Evolutionary conservation across 2,329 filamentous ascomycete species (phyloP).

Genomic region (Aspergillus aculeatus): DNA sequence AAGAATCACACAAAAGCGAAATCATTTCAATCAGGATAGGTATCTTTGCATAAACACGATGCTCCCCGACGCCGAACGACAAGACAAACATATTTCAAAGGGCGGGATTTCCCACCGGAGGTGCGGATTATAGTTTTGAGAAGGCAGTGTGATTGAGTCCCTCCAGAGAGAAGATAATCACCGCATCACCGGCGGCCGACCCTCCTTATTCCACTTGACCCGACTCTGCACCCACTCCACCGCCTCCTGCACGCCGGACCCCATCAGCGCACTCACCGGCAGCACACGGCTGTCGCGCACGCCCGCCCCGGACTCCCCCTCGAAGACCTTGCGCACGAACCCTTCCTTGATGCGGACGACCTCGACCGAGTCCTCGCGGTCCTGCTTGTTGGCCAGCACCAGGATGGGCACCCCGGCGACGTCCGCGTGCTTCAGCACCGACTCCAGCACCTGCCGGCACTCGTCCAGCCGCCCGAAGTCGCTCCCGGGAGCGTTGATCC

Average conservation of each 20-base stretch:
- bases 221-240: constrained; percentile 94
- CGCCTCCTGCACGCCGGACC: constrained; percentile 82
- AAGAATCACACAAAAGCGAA: neutral
- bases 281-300: constrained; percentile 89
- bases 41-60: neutral
- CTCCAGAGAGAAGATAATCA: constrained; percentile 44
- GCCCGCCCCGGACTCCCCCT: constrained; percentile 82
- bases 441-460: constrained; percentile 84
- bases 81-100: neutral
- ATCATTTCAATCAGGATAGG: neutral
- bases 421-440: constrained; percentile 81
- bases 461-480: constrained; percentile 68
- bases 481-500: constrained; percentile 37
- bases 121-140: too few relatives aligned
- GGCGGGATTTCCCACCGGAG: too few relatives aligned
- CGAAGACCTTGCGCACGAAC: constrained; percentile 89
- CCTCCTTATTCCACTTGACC: constrained; percentile 96
- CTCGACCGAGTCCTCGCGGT: constrained; percentile 95
- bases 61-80: neutral
- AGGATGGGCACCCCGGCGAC: constrained; percentile 88
- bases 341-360: constrained; percentile 97
- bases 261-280: constrained; percentile 82
- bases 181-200: constrained; percentile 86
- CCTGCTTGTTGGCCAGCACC: constrained; percentile 95
- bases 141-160: too few relatives aligned